These are phyloP conservation scores for Dendrocalamus latiflorus DNA, from an alignment of 202 grass and related monocot species.

Conservation along the genomic window DNA sequence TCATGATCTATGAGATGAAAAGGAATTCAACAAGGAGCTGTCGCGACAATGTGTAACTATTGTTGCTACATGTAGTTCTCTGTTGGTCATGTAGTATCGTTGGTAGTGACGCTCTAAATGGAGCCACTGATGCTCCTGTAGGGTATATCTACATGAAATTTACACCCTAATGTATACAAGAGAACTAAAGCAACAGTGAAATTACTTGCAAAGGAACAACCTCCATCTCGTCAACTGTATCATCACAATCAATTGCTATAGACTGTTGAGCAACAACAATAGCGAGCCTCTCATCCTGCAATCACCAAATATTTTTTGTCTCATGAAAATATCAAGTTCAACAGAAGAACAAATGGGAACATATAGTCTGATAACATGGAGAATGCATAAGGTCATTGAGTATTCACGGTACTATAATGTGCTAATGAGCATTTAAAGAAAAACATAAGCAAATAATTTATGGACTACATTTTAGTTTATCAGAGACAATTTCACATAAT, in stretches of 20 bases:
- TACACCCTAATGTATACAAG: not conserved
- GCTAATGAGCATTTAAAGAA: not conserved
- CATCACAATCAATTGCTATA: not conserved
- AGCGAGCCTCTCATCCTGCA: not conserved
- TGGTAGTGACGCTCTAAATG: not conserved
- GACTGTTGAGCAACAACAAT: not conserved
- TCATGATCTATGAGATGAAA: not conserved
- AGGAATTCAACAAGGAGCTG: not conserved
- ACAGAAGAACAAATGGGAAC: not conserved
- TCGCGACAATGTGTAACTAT: not conserved
- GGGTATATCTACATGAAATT: not conserved
- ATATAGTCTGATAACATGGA: not conserved
- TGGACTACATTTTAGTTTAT: not conserved
- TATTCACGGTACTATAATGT: not conserved
- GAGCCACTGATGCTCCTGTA: not conserved
- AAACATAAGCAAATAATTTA: not conserved
- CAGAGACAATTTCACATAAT: not conserved
- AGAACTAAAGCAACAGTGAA: not conserved
- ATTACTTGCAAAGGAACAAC: slow-evolving; percentile 12
- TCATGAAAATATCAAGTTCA: not conserved
- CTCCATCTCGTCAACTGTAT: not conserved
- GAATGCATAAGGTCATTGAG: not conserved
- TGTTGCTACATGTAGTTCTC: not conserved
- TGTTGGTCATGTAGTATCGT: not conserved
- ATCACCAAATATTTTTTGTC: not conserved